phyloP scores from a whole-genome alignment of 352 stramenopile species.

The Pythium apleroticum region DNA sequence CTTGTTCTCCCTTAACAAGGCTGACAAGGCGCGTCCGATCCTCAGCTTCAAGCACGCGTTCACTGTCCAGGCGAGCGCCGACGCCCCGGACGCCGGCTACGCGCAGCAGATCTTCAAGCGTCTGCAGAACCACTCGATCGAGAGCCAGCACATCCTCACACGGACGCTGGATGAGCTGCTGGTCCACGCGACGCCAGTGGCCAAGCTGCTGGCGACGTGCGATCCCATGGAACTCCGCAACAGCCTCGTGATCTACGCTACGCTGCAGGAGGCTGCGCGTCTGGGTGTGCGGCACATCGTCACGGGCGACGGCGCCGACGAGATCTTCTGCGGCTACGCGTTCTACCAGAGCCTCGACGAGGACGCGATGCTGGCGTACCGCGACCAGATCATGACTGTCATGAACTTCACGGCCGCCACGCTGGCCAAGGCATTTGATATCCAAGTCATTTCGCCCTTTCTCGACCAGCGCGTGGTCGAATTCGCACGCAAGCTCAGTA shows the following conservation, averaged over 20 bases:
- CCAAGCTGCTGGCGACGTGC: constrained; percentile 63
- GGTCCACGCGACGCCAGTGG: constrained; percentile 33
- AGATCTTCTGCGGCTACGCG: constrained; percentile 87
- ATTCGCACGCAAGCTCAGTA: constrained; percentile 63
- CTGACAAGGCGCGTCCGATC: constrained; percentile 35
- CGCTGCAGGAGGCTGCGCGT: constrained; percentile 49
- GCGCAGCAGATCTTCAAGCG: constrained; percentile 45
- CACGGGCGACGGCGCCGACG: constrained; percentile 85
- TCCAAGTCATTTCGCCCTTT: constrained; percentile 79
- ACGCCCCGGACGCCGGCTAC: constrained; percentile 44
- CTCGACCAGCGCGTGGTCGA: constrained; percentile 63
- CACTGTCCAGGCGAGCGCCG: constrained; percentile 48
- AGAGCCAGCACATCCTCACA: constrained; percentile 64
- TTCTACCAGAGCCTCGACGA: constrained; percentile 80
- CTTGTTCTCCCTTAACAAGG: constrained; percentile 46
- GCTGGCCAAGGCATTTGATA: constrained; percentile 58
- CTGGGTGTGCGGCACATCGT: constrained; percentile 64
- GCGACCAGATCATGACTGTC: constrained; percentile 65
- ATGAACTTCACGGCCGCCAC: constrained; percentile 84
- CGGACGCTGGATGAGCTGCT: constrained; percentile 58
- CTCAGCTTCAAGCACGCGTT: constrained; percentile 53
- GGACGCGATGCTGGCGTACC: constrained; percentile 59
- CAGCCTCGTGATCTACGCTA: constrained; percentile 80
- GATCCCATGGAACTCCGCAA: constrained; percentile 90
- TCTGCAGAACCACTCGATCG: constrained; percentile 41